Conservation (phyloP, 2,329 filamentous ascomycete species). For the Venturia asperata region DNA sequence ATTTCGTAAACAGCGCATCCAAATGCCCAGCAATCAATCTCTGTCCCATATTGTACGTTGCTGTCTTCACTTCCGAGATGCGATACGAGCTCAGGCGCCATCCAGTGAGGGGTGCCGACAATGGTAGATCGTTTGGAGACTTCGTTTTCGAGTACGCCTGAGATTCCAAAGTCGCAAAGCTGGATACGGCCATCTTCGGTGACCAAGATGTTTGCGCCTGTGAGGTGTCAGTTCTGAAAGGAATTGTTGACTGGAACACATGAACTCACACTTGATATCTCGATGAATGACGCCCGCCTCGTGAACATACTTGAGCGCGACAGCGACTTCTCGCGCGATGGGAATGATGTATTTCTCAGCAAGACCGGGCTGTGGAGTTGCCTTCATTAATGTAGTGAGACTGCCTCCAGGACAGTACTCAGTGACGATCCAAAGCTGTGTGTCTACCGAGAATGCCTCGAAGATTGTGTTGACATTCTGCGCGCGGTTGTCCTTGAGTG, state of each 20-base stretch:
- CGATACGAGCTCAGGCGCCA: constrained; percentile 67
- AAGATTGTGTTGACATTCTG: constrained; percentile 76
- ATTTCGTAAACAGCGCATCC: constrained; percentile 76
- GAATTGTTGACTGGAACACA: not conserved
- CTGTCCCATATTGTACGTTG: constrained; percentile 41
- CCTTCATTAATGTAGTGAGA: constrained; percentile 58
- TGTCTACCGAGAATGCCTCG: constrained; percentile 68
- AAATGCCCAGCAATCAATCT: constrained; percentile 74
- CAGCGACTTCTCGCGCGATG: constrained; percentile 56
- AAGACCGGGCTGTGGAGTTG: constrained; percentile 34
- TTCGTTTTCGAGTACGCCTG: constrained; percentile 67
- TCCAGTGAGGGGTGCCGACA: constrained; percentile 78
- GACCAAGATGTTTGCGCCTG: constrained; percentile 68
- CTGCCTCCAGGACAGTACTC: constrained; percentile 82
- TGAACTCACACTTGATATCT: constrained; percentile 52
- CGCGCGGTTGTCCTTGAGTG: constrained; percentile 66
- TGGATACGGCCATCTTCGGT: constrained; percentile 71
- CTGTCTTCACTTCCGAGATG: constrained; percentile 54
- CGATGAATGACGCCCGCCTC: constrained; percentile 60
- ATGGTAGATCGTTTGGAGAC: constrained; percentile 72
- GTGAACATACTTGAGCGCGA: constrained; percentile 55
- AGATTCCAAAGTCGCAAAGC: constrained; percentile 78
- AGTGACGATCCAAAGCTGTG: constrained; percentile 80
- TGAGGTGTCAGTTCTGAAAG: constrained; percentile 15
- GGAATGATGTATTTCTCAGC: constrained; percentile 57